These are phyloP conservation scores for Solanum tacnaense DNA, from an alignment of 257 asterid genomes.

Conservation along the genomic window DNA sequence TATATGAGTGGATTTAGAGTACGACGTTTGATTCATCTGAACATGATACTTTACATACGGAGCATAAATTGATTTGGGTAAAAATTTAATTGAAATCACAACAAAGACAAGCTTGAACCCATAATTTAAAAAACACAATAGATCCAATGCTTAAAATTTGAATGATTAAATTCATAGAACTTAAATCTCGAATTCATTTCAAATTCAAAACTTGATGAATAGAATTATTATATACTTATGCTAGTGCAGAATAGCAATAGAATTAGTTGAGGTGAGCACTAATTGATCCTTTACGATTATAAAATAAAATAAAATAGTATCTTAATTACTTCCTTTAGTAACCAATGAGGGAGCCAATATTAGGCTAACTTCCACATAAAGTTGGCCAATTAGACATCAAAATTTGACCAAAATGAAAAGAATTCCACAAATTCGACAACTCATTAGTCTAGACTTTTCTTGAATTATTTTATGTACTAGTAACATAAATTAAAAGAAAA, in stretches of 20 bases:
- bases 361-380: not conserved
- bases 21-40: not conserved
- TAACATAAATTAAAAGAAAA: not conserved
- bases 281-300: no score
- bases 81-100: no score
- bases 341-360: not conserved
- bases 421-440: not conserved
- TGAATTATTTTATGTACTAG: not conserved
- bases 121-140: no score
- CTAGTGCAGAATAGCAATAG: accelerated
- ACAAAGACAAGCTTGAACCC: no score
- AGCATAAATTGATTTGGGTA: not conserved
- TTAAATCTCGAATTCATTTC: no score
- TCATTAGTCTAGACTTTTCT: not conserved
- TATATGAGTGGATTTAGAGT: no score
- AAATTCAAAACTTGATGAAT: not conserved
- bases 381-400: not conserved
- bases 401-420: not conserved
- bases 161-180: accelerated
- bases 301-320: not conserved
- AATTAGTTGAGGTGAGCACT: not conserved
- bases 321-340: not conserved
- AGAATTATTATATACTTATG: not conserved
- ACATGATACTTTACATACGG: not conserved
- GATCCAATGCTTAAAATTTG: no score